A percentile compares a stretch with the other conserved stretches of the same genome.
Evolutionary conservation across 2,329 filamentous ascomycete species (phyloP).

Genomic region (Stemphylium beticola): DNA sequence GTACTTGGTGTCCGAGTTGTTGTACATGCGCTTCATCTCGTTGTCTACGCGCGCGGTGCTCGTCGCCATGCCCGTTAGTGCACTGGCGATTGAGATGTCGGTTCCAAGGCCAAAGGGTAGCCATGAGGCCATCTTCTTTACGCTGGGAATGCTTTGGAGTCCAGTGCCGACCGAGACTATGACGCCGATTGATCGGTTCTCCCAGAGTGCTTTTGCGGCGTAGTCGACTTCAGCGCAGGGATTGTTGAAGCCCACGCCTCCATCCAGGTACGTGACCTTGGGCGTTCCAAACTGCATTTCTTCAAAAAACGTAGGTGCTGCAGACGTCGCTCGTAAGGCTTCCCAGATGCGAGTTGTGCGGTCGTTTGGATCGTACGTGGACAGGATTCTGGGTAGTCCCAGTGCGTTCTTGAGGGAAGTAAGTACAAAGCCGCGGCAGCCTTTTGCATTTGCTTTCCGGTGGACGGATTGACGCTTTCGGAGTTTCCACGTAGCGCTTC

Average conservation of each 20-base stretch:
- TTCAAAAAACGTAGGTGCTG: constrained; percentile 59
- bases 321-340: constrained; percentile 59
- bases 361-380: constrained; percentile 50
- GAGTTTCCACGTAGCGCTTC: constrained; percentile 44
- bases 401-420: constrained; percentile 49
- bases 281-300: constrained; percentile 58
- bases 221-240: constrained; percentile 58
- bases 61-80: constrained; percentile 48
- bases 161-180: constrained; percentile 50
- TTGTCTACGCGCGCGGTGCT: constrained; percentile 49
- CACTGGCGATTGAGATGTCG: constrained; percentile 46
- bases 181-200: constrained; percentile 45
- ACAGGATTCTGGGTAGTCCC: constrained; percentile 45
- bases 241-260: constrained; percentile 58
- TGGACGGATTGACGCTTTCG: constrained; percentile 44
- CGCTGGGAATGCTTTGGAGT: constrained; percentile 47
- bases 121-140: constrained; percentile 47
- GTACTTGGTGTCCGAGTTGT: constrained; percentile 44
- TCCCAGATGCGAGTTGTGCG: constrained; percentile 55
- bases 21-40: constrained; percentile 51
- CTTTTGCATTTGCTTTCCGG: constrained; percentile 38
- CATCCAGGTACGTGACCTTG: constrained; percentile 57
- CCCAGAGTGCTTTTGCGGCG: constrained; percentile 53
- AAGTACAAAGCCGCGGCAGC: constrained; percentile 49
- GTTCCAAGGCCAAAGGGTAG: constrained; percentile 49